A percentile compares a stretch with the other conserved stretches of the same genome.
Evolutionary conservation across 805 yeast species (phyloP).

Genomic region (Sugiyamaella marilandica): DNA sequence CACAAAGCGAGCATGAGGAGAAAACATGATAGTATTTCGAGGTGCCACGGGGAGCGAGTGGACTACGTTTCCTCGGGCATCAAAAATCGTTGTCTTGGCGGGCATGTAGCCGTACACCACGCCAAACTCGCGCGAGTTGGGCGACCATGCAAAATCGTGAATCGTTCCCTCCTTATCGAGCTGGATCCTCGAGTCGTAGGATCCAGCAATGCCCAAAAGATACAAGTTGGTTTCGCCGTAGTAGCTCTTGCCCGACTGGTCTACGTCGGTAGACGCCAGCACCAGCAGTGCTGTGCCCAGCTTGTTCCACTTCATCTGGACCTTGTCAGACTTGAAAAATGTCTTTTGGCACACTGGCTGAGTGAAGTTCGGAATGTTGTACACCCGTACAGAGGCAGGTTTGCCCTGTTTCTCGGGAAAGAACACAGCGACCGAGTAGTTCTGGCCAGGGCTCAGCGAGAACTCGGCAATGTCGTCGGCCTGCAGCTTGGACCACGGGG

Average conservation of each 20-base stretch:
- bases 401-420: constrained; percentile 81
- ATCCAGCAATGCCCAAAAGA: constrained; percentile 84
- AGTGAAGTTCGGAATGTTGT: constrained; percentile 66
- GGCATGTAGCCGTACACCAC: constrained; percentile 98
- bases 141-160: constrained; percentile 97
- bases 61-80: constrained; percentile 84
- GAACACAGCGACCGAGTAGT: constrained; percentile 86
- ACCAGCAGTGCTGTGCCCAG: constrained; percentile 93
- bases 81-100: constrained; percentile 88
- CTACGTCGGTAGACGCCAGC: constrained; percentile 92
- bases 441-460: constrained; percentile 78
- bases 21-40: constrained; percentile 82
- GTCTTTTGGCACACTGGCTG: constrained; percentile 82
- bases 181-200: constrained; percentile 82
- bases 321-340: constrained; percentile 93
- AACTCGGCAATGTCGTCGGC: constrained; percentile 52
- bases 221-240: constrained; percentile 95
- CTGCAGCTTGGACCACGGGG: constrained; percentile 56
- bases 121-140: constrained; percentile 93
- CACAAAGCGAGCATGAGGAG: constrained; percentile 90
- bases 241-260: constrained; percentile 86
- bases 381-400: constrained; percentile 85
- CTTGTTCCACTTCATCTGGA: constrained; percentile 88
- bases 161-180: constrained; percentile 94
- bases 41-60: constrained; percentile 81